A percentile compares a stretch with the other conserved stretches of the same genome.
phyloP scores from a whole-genome alignment of 2,329 filamentous ascomycete genomes.

The Trichoderma aggressivum region DNA sequence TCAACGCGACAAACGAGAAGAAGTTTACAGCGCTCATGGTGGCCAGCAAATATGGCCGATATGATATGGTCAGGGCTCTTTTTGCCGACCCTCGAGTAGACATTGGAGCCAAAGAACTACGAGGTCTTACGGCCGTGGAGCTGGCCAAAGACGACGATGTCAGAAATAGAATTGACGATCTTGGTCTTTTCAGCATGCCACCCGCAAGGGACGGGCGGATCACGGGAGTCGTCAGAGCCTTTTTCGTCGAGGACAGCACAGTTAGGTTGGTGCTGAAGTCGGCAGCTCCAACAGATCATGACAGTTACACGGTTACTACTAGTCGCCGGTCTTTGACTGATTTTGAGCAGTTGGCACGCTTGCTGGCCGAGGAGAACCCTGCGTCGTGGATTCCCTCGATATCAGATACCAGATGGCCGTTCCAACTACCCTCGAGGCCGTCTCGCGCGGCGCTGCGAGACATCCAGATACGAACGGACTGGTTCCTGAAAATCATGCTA shows the following conservation, averaged over 20 bases:
- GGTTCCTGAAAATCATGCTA: slow-evolving; percentile 82
- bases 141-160: slow-evolving; percentile 97
- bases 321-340: slow-evolving; percentile 83
- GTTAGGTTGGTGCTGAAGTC: slow-evolving; percentile 93
- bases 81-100: slow-evolving; percentile 89
- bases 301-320: slow-evolving; percentile 90
- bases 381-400: slow-evolving; percentile 90
- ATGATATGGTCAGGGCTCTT: slow-evolving; percentile 85
- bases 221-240: slow-evolving; percentile 89
- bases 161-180: slow-evolving; percentile 90
- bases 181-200: slow-evolving; percentile 75
- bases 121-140: slow-evolving; percentile 91
- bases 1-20: slow-evolving; percentile 93
- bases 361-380: slow-evolving; percentile 84
- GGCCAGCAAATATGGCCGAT: slow-evolving; percentile 93
- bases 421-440: slow-evolving; percentile 88
- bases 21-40: slow-evolving; percentile 96
- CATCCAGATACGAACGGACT: slow-evolving; percentile 80
- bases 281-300: slow-evolving; percentile 75
- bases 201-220: slow-evolving; percentile 74
- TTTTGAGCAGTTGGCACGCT: slow-evolving; percentile 84
- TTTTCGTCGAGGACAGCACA: slow-evolving; percentile 95
- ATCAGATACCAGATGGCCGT: slow-evolving; percentile 75
- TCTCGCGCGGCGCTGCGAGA: slow-evolving; percentile 84
- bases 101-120: slow-evolving; percentile 73